phyloP scores from a whole-genome alignment of 2,329 filamentous ascomycete species.

The Talaromyces verruculosus region DNA sequence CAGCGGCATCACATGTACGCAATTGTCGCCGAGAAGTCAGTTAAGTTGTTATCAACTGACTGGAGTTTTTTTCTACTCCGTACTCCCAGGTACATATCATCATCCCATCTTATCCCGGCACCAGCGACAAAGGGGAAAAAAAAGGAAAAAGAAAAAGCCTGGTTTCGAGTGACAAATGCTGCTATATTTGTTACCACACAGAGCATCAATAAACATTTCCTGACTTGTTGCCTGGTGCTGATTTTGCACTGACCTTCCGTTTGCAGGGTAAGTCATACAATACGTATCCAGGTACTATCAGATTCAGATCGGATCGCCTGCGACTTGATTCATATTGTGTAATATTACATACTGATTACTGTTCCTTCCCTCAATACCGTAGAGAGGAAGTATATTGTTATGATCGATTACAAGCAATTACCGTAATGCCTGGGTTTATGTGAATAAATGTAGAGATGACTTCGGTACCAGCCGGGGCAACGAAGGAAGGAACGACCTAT shows the following conservation, averaged over 20 bases:
- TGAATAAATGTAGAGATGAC: neutral
- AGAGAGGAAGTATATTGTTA: neutral
- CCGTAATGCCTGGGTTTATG: neutral
- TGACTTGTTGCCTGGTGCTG: neutral
- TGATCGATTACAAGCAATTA: neutral
- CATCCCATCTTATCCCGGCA: neutral
- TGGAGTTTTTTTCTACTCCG: neutral
- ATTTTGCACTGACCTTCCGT: slow-evolving; percentile 8
- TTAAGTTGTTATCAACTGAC: neutral
- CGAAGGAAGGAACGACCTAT: slow-evolving; percentile 8
- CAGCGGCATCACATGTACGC: neutral
- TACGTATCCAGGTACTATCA: neutral
- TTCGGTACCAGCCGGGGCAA: slow-evolving; percentile 11
- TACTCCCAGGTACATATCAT: neutral
- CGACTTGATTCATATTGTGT: neutral
- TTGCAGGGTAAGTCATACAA: slow-evolving; percentile 12
- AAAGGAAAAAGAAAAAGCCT: neutral
- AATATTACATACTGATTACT: neutral
- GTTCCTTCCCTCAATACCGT: neutral
- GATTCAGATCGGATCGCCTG: slow-evolving; percentile 11
- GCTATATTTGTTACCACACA: neutral
- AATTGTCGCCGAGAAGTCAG: neutral
- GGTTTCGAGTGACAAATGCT: neutral
- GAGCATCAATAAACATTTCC: neutral
- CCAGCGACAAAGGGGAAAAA: neutral